Evolutionary conservation across 2,329 filamentous ascomycete species (phyloP), one percentile per base, ranked within the genome.

Genomic region (Cephalotrichum gorgonifer): DNA sequence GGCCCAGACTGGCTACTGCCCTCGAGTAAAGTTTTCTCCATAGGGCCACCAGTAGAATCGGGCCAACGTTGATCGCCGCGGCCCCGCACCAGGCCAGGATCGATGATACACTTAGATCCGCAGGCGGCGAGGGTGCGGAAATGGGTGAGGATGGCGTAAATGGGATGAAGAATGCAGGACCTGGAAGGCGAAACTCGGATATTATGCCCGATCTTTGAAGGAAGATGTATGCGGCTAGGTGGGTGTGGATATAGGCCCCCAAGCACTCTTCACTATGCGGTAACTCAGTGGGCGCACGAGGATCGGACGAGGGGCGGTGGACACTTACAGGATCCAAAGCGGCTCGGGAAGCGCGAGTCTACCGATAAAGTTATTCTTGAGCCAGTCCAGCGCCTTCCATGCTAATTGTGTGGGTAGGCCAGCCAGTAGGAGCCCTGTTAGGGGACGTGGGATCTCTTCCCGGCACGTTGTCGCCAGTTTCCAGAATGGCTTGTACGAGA

Each of bases 61-160:
- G 78, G 1, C 67, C 65, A 1, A 71, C 53, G 26, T 68, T 71
- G 3, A 75, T 52, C 11, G 65, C 62, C 5, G 69, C 53, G 1
- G 63, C 60, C 3, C 69, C 69, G 0, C 65, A 17, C 73, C 76
- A 81, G 23, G 57, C 54, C 2, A 65, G 49, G 4, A 78, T 41
- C 14, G 69, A 68, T 4, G 60, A 52, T 3, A 59, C 49, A 9
- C 61, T 66, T 17, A 74, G 57, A 3, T 67, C 64, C 4, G 62
- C 53, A 0, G 68, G 66, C 0, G 67, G 60, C 2, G 71, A 68
- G 2, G 74, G 75, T 0, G 71, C 60, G 1, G 64, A 58, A 26
- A 79, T 71, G 1, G 74, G 75, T 0, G 76, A 80, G 12, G 68
- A 61, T 7, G 63, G 56, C 12, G 73, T 72, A 44, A 79, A 80